Base-by-base conservation (phyloP, 768 basidiomycete genomes). In the Trametes elegans region DNA sequence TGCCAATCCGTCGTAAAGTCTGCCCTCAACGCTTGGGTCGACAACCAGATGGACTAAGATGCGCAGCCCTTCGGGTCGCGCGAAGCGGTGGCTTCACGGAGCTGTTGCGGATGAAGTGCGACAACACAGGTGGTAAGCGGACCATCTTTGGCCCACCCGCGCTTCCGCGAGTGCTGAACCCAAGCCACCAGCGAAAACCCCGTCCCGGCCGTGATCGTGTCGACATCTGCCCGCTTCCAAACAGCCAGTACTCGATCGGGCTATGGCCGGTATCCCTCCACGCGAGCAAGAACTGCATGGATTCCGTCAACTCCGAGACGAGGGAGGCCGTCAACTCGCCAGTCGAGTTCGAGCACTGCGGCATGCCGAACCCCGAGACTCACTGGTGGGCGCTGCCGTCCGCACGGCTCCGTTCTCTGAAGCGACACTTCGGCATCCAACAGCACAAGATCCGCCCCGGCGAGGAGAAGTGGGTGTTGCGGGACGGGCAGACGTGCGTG, bases 311-410 rank as follows among this genome's bases (percentile, higher is more conserved):
- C 29, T 23, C 28, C 1, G 21, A 0, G 16, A 51, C 49, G 13
- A 28, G 35, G 3, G 28, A 51, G 11, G n/a, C 49, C 3, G 49
- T 51, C 19, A 51, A 51, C 27, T 51, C 49, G 6, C 49, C 49
- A 3, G 32, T 51, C 29, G 19, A 41, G 21, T 31, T 32, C 29
- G 49, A 42, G 18, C 40, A 41, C 0, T 51, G 40, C 29, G 14
- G 18, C 16, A 23, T 51, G 3, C 49, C 49, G 2, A 18, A 42
- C 29, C 29, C 29, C 10, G 49, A 50, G 0, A 18, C 49, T 18
- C 39, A 27, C 19, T 50, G 28, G 27, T 38, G 28, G 5, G 6
- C 19, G 0, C n/a, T 23, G 28, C 39, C 40, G 21, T 1, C 19
- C 14, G 49, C 28, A 5, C 21, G 26, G 2, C 29, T 51, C 14